Conservation (phyloP, 2,329 filamentous ascomycete genomes). For the Colletotrichum filicis region DNA sequence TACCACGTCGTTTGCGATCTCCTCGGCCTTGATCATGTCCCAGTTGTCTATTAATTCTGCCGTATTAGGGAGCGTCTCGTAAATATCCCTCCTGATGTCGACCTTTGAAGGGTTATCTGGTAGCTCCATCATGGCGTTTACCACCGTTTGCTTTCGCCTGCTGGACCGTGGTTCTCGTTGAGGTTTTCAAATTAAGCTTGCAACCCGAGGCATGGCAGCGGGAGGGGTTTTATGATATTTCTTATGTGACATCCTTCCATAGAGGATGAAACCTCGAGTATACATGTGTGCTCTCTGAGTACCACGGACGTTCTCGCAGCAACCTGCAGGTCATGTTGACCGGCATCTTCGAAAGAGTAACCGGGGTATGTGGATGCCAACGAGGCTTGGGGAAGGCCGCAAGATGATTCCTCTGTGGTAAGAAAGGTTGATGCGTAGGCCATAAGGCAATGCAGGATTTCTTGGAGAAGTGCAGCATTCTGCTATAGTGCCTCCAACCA, state of each 20-base stretch:
- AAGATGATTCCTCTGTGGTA: not conserved
- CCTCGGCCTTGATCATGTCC: not conserved
- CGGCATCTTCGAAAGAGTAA: no score
- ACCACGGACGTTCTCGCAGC: not conserved
- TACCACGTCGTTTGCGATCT: not conserved
- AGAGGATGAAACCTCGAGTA: not conserved
- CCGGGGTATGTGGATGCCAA: not conserved
- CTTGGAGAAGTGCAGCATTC: not conserved
- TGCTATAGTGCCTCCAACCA: not conserved
- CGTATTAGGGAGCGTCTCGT: constrained; percentile 18
- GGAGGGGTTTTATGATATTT: not conserved
- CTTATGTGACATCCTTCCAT: not conserved
- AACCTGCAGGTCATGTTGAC: not conserved
- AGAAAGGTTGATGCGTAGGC: not conserved
- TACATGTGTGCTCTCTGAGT: not conserved
- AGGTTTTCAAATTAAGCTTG: not conserved
- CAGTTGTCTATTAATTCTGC: constrained; percentile 1
- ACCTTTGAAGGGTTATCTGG: constrained; percentile 23
- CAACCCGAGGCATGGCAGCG: no score
- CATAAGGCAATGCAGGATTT: not conserved
- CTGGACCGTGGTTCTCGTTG: no score
- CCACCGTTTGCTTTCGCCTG: not conserved
- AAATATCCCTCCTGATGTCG: constrained; percentile 28
- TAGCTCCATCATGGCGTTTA: not conserved
- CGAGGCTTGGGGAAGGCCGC: constrained; percentile 18